These are phyloP conservation scores for Myxozyma melibiosi DNA, from an alignment of 805 yeast genomes.

Conservation along the genomic window DNA sequence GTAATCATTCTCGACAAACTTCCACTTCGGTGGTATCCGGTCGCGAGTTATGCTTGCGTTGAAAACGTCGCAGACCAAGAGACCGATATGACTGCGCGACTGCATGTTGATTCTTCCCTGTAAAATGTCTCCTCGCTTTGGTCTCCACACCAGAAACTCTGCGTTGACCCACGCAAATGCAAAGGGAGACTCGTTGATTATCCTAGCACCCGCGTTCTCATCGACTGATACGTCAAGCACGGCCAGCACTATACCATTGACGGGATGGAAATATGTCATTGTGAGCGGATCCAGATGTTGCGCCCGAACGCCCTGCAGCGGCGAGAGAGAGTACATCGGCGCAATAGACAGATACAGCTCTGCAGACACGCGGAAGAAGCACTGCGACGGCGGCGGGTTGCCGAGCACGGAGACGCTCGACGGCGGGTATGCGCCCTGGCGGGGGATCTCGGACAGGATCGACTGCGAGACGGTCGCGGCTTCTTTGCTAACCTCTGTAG, in stretches of 20 bases:
- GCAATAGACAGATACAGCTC: constrained; percentile 83
- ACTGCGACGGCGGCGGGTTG: constrained; percentile 48
- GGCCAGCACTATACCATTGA: constrained; percentile 81
- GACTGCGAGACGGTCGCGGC: constrained; percentile 11
- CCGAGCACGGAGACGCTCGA: constrained; percentile 21
- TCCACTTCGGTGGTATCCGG: constrained; percentile 86
- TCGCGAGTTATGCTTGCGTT: constrained; percentile 88
- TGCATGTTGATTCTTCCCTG: constrained; percentile 91
- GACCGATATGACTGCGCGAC: constrained; percentile 91
- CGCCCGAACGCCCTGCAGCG: constrained; percentile 74
- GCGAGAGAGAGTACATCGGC: constrained; percentile 70
- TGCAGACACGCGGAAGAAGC: constrained; percentile 65
- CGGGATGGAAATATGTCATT: constrained; percentile 74
- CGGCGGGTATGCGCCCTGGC: background rate
- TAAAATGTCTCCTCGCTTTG: constrained; percentile 79
- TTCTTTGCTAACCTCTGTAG: background rate
- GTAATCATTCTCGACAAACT: constrained; percentile 75
- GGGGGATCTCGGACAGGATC: constrained; percentile 24
- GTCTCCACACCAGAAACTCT: constrained; percentile 86
- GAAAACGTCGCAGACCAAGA: constrained; percentile 88
- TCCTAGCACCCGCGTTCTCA: constrained; percentile 55
- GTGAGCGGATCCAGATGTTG: constrained; percentile 91
- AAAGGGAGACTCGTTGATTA: constrained; percentile 82
- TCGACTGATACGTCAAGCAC: constrained; percentile 65
- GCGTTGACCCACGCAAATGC: constrained; percentile 84